Evolutionary conservation across 139 green algal genomes (phyloP), one percentile per base, ranked within the genome.

Genomic region (Zygnema circumcarinatum): DNA sequence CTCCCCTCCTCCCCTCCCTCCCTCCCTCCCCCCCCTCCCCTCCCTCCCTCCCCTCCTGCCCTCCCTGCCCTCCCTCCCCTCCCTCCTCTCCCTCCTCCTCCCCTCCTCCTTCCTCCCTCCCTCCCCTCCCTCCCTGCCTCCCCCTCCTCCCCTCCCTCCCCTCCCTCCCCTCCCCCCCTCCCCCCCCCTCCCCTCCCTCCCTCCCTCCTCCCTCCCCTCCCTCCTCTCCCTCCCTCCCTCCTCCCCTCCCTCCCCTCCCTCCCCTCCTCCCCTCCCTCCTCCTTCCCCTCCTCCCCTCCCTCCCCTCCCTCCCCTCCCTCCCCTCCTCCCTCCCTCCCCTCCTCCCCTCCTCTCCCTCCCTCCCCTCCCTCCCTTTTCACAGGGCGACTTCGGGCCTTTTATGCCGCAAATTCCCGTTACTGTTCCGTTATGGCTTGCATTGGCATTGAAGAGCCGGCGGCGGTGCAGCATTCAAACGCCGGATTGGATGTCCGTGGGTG

Each of bases 101-200:
- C 72, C 72, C 72, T 33, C 72, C 72, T 33, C 72, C 72, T 33
- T 33, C 72, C 72, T 33, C 72, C 72, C 72, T 33, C 72, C 72
- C 72, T 33, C 72, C 72, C 72, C 72, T 33, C 72, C 72, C 72
- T 33, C 72, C 72, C 72, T 33, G 32, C 72, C 72, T 33, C 72
- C 72, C 72, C 72, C 72, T 33, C 72, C 72, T 33, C 72, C 72
- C 72, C 72, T 33, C 72, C 72, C 72, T 33, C 72, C 72, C 72
- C 72, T 33, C 72, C 72, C 72, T 33, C 72, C 72, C 72, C 72
- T 33, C 72, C 72, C 72, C 72, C 72, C 72, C 72, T 33, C 72
- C 72, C 72, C 72, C 72, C 72, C 72, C 72, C 72, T 33, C 72
- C 72, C 72, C 72, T 33, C 72, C 72, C 72, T 33, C 72, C 72